Evolutionary conservation across 306 rosid species (phyloP).

Genomic region (Rosa lucieae): DNA sequence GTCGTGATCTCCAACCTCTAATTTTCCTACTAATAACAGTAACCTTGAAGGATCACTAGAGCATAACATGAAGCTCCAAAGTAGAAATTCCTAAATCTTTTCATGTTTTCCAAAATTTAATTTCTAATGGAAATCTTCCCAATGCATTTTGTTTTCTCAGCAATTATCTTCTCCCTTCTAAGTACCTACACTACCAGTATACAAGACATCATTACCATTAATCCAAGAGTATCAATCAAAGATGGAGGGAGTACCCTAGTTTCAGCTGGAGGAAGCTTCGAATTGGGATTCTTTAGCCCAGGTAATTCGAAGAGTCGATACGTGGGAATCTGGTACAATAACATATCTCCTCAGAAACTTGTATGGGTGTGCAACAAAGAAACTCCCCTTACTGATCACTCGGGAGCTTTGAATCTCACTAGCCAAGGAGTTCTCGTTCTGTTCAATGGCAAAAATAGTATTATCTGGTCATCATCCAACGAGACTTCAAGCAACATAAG

Average conservation of each 20-base stretch:
- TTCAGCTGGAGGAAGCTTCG: not conserved
- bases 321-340: slow-evolving; percentile 23
- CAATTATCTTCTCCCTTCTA: not conserved
- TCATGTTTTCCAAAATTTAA: not conserved
- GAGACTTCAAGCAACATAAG: slow-evolving; percentile 12
- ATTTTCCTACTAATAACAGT: not conserved
- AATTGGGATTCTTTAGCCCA: slow-evolving; percentile 30
- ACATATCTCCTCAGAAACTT: not conserved
- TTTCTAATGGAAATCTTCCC: not conserved
- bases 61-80: not conserved
- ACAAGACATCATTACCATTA: slow-evolving; percentile 8
- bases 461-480: slow-evolving; percentile 40
- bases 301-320: slow-evolving; percentile 10
- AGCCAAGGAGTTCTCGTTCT: slow-evolving; percentile 21
- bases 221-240: not conserved
- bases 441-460: slow-evolving; percentile 1
- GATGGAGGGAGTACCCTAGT: not conserved
- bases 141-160: not conserved
- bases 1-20: not conserved
- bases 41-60: not conserved
- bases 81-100: not conserved
- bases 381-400: slow-evolving; percentile 36
- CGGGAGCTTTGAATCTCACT: slow-evolving; percentile 35
- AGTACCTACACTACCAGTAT: not conserved
- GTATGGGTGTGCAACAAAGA: slow-evolving; percentile 62